phyloP scores from a whole-genome alignment of 768 basidiomycete species.

The Termitomyces eurrhizus region DNA sequence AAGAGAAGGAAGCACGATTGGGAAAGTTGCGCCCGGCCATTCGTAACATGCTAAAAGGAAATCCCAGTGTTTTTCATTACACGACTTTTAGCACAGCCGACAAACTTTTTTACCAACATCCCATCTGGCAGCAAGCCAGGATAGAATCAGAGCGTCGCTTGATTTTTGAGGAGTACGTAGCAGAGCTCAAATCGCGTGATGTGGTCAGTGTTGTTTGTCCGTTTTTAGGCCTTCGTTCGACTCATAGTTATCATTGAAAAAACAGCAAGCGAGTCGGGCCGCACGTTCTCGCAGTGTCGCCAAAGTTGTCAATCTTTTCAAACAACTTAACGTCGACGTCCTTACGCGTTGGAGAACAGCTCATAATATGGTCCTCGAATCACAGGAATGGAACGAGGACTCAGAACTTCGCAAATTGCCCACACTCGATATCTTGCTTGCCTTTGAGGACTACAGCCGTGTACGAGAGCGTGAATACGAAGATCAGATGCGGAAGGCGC shows the following conservation, averaged over 20 bases:
- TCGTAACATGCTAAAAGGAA: constrained; percentile 82
- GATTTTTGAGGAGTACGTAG: constrained; percentile 90
- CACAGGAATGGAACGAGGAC: constrained; percentile 77
- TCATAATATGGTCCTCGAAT: constrained; percentile 68
- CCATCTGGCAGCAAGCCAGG: constrained; percentile 87
- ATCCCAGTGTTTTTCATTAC: constrained; percentile 87
- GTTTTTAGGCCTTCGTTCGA: background rate
- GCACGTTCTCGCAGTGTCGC: constrained; percentile 74
- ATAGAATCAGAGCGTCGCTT: constrained; percentile 81
- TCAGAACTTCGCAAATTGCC: constrained; percentile 78
- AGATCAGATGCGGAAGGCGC: constrained; percentile 72
- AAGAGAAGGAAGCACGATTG: constrained; percentile 80
- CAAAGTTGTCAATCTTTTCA: constrained; percentile 83
- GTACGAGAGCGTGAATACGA: constrained; percentile 90
- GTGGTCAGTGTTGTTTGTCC: constrained; percentile 52
- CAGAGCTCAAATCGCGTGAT: constrained; percentile 83
- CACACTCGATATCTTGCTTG: constrained; percentile 85
- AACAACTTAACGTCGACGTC: constrained; percentile 84
- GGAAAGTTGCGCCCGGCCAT: constrained; percentile 84
- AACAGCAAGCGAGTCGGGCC: constrained; percentile 75
- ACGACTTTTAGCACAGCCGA: constrained; percentile 89
- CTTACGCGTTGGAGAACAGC: constrained; percentile 92
- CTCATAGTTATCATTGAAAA: background rate
- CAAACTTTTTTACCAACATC: constrained; percentile 79
- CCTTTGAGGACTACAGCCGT: constrained; percentile 92